Percentiles rank a stretch among this genome's conserved stretches.
Evolutionary conservation across 257 asterid species (phyloP).

Genomic region (Gynochthodes officinalis): DNA sequence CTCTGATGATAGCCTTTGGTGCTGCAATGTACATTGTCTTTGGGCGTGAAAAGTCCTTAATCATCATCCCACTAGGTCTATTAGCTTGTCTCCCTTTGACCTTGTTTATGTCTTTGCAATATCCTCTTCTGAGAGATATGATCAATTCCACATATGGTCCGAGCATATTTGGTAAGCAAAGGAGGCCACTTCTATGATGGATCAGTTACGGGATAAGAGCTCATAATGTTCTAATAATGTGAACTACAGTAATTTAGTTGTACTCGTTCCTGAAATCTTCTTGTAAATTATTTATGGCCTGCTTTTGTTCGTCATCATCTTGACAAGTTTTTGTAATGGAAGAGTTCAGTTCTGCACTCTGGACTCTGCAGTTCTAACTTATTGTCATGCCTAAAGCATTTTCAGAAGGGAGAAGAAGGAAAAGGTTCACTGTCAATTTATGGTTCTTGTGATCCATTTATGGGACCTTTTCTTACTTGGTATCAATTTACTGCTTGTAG

Average conservation of each 20-base stretch:
- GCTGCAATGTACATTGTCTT: slow-evolving; percentile 16
- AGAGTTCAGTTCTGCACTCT: background rate
- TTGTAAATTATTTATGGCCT: background rate
- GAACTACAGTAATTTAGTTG: background rate
- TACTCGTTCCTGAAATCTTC: background rate
- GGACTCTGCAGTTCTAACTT: background rate
- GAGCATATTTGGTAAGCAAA: slow-evolving; percentile 22
- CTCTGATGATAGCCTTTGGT: slow-evolving; percentile 22
- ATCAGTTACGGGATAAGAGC: too few species aligned
- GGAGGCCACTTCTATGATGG: background rate
- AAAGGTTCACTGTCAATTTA: background rate
- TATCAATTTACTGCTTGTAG: background rate
- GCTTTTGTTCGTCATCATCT: background rate
- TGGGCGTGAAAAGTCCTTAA: slow-evolving; percentile 10
- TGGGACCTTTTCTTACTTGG: background rate
- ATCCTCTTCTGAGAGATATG: slow-evolving; percentile 17
- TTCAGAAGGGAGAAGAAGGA: background rate
- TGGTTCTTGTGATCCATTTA: background rate
- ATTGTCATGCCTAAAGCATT: background rate
- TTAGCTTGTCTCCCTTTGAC: slow-evolving; percentile 18
- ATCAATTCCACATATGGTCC: slow-evolving; percentile 24
- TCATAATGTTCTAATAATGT: background rate
- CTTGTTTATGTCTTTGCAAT: slow-evolving; percentile 14
- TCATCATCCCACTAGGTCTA: slow-evolving; percentile 11
- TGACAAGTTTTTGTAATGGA: background rate